These are phyloP conservation scores for Secale cereale DNA, from an alignment of 176 grass and related monocot genomes.

Conservation along the genomic window DNA sequence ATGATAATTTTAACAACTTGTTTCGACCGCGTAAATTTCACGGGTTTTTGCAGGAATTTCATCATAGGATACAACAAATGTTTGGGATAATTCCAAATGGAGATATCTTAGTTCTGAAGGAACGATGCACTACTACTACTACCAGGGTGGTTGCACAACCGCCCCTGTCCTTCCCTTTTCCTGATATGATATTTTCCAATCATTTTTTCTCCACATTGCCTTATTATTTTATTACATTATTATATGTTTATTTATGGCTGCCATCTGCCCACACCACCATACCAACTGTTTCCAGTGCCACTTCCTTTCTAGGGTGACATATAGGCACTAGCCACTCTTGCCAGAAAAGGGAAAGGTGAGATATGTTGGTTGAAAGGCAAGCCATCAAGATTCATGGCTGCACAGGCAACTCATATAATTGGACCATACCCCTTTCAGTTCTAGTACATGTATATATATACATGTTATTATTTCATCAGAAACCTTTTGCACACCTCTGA, in stretches of 20 bases:
- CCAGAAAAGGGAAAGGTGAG: conserved; percentile 20
- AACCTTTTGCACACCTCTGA: background rate
- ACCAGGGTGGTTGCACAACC: conserved; percentile 1
- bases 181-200: background rate
- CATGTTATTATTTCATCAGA: background rate
- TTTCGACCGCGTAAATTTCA: background rate
- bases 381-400: conserved; percentile 7
- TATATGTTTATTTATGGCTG: no score
- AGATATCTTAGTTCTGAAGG: background rate
- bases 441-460: background rate
- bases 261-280: background rate
- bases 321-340: conserved; percentile 6
- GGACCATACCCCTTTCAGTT: background rate
- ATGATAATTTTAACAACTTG: background rate
- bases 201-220: background rate
- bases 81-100: background rate
- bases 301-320: conserved; percentile 7
- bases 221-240: background rate
- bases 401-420: conserved; percentile 14
- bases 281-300: background rate
- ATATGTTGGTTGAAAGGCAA: conserved; percentile 22
- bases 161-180: background rate
- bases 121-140: background rate
- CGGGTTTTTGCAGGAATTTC: background rate
- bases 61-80: background rate